phyloP scores from a whole-genome alignment of 371 early-diverging fungal species.

The Apophysomyces trapeziformis region DNA sequence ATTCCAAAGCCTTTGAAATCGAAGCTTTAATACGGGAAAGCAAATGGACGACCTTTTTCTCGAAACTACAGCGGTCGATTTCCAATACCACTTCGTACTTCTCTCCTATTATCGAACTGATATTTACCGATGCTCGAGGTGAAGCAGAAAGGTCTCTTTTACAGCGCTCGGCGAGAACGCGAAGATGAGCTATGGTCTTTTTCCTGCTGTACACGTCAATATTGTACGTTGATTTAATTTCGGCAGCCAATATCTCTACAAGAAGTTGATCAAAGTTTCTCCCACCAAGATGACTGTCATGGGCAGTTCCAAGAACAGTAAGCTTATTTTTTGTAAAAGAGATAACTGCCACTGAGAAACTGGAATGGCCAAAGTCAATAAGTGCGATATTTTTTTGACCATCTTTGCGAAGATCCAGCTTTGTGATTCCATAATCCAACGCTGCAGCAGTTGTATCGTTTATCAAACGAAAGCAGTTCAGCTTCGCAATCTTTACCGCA shows the following conservation, averaged over 20 bases:
- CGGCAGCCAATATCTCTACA: constrained; percentile 76
- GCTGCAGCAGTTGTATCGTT: constrained; percentile 93
- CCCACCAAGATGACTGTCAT: constrained; percentile 90
- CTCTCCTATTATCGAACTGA: constrained; percentile 89
- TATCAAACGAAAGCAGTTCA: constrained; percentile 87
- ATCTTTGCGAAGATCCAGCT: constrained; percentile 91
- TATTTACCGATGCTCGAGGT: constrained; percentile 81
- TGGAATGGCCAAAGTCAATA: constrained; percentile 92
- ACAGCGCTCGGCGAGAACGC: constrained; percentile 87
- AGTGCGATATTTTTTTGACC: constrained; percentile 90
- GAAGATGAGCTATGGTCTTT: constrained; percentile 88
- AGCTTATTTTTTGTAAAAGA: constrained; percentile 92
- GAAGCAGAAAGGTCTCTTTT: constrained; percentile 95
- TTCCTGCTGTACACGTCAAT: constrained; percentile 83
- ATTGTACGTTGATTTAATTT: constrained; percentile 91
- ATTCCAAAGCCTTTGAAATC: constrained; percentile 72
- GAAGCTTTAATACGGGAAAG: constrained; percentile 71
- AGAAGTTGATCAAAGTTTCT: constrained; percentile 91
- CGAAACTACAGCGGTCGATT: constrained; percentile 80
- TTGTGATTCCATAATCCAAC: constrained; percentile 95
- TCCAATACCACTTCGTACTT: constrained; percentile 83
- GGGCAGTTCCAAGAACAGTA: constrained; percentile 84
- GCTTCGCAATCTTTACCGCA: constrained; percentile 86
- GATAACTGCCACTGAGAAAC: constrained; percentile 85
- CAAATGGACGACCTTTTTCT: constrained; percentile 73